Percentiles rank a stretch among this genome's conserved stretches.
Evolutionary conservation across 768 basidiomycete species (phyloP).

Genomic region (Tremella fuciformis): DNA sequence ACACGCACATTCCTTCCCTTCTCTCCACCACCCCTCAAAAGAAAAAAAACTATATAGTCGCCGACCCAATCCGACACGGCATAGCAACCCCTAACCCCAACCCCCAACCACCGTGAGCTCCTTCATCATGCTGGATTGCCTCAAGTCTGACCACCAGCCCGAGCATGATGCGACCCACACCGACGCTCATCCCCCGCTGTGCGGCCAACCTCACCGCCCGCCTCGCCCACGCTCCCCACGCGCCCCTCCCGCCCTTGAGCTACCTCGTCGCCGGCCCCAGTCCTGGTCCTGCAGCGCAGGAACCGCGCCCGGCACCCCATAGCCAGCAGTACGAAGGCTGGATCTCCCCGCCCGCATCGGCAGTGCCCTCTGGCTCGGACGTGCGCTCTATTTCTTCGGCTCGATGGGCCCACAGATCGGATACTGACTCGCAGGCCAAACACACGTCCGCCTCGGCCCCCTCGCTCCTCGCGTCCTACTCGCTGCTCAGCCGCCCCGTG

Average conservation of each 20-base stretch:
- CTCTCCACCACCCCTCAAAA: too few relatives aligned
- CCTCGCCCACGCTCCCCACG: constrained; percentile 1
- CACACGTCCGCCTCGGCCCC: background rate
- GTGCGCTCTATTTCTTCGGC: background rate
- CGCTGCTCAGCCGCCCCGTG: background rate
- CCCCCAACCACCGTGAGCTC: too few relatives aligned
- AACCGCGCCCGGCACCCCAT: background rate
- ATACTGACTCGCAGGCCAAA: constrained; percentile 1
- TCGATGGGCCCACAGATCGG: background rate
- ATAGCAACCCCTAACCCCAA: too few relatives aligned
- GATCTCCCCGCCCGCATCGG: too few relatives aligned
- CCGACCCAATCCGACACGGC: too few relatives aligned
- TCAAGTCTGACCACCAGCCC: too few relatives aligned
- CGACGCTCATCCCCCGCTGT: constrained; percentile 3
- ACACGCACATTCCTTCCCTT: too few relatives aligned
- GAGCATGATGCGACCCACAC: constrained; percentile 6
- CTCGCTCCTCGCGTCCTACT: background rate
- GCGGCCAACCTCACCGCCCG: background rate
- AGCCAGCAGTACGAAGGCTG: too few relatives aligned
- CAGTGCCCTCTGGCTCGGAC: background rate
- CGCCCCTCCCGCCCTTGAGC: background rate
- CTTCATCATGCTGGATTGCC: too few relatives aligned
- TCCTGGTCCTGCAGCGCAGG: background rate
- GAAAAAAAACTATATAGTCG: too few relatives aligned
- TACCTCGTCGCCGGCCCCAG: background rate